Conservation (phyloP, 2,329 filamentous ascomycete genomes). For the Claviceps arundinis region DNA sequence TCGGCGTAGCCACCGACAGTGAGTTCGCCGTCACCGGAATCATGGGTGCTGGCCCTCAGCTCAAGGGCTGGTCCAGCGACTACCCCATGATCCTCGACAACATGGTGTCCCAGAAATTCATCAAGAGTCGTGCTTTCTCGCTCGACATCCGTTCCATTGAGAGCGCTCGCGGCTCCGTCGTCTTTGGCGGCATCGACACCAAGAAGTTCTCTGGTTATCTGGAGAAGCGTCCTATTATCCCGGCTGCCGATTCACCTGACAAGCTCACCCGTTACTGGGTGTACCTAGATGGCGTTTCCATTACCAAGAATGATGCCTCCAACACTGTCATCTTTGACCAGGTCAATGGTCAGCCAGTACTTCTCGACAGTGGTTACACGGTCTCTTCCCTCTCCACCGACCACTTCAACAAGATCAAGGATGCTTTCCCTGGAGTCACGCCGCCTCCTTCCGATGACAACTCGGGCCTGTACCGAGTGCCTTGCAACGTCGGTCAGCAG, state of each 20-base stretch:
- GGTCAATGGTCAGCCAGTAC: conserved; percentile 27
- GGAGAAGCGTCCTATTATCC: conserved; percentile 41
- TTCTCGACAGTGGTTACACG: conserved; percentile 55
- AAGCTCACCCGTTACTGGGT: conserved; percentile 28
- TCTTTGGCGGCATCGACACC: conserved; percentile 46
- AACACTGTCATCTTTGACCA: conserved; percentile 31
- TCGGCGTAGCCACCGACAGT: conserved; percentile 23
- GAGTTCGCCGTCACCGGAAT: conserved; percentile 18
- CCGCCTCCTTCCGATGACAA: conserved; percentile 7
- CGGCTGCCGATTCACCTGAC: conserved; percentile 22
- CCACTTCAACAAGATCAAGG: conserved; percentile 32
- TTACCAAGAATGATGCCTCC: conserved; percentile 20
- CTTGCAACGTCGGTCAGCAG: conserved; percentile 23
- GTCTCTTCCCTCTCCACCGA: conserved; percentile 50
- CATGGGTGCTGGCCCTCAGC: conserved; percentile 21
- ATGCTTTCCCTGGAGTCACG: conserved; percentile 21
- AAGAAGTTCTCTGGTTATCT: conserved; percentile 41
- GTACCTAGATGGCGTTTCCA: conserved; percentile 23
- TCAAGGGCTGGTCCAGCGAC: conserved; percentile 19
- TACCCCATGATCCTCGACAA: conserved; percentile 24
- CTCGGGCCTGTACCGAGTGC: conserved; percentile 34
- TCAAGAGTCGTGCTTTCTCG: conserved; percentile 23
- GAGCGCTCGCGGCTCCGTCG: conserved; percentile 19
- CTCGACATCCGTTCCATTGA: conserved; percentile 21
- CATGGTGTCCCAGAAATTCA: conserved; percentile 20